A percentile compares a stretch with the other conserved stretches of the same genome.
phyloP scores from a whole-genome alignment of 2,329 filamentous ascomycete species.

The Sordariomycetes sp. region DNA sequence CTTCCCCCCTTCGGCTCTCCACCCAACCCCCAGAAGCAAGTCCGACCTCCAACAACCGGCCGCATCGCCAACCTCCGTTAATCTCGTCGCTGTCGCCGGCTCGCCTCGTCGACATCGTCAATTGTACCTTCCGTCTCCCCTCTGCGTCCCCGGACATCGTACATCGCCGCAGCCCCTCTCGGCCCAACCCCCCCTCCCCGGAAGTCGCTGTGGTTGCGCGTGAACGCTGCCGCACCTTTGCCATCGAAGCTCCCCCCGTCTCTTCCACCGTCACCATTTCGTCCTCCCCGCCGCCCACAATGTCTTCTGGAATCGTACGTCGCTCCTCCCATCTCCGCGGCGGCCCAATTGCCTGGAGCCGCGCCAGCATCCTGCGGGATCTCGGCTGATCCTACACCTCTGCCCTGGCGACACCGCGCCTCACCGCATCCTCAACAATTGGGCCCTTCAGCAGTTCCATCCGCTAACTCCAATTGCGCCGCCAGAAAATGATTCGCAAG shows the following conservation, averaged over 20 bases:
- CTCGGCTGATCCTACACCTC: background rate
- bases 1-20: conserved; percentile 5
- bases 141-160: background rate
- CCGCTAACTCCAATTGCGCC: conserved; percentile 10
- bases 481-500: conserved; percentile 86
- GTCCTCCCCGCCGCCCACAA: conserved; percentile 8
- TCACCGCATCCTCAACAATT: background rate
- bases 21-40: background rate
- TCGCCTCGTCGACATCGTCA: background rate
- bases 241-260: conserved; percentile 1
- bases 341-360: background rate
- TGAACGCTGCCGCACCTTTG: background rate
- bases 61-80: background rate
- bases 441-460: background rate
- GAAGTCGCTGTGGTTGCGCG: background rate
- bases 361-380: background rate
- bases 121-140: background rate
- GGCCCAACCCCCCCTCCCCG: background rate
- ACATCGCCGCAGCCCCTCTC: background rate
- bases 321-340: background rate
- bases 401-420: background rate
- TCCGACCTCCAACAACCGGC: background rate
- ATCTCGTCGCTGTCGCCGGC: background rate
- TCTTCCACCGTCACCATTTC: background rate
- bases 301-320: conserved; percentile 21